A percentile compares a stretch with the other conserved stretches of the same genome.
Evolutionary conservation across 176 grass and related monocot species (phyloP).

Genomic region (Oryza punctata): DNA sequence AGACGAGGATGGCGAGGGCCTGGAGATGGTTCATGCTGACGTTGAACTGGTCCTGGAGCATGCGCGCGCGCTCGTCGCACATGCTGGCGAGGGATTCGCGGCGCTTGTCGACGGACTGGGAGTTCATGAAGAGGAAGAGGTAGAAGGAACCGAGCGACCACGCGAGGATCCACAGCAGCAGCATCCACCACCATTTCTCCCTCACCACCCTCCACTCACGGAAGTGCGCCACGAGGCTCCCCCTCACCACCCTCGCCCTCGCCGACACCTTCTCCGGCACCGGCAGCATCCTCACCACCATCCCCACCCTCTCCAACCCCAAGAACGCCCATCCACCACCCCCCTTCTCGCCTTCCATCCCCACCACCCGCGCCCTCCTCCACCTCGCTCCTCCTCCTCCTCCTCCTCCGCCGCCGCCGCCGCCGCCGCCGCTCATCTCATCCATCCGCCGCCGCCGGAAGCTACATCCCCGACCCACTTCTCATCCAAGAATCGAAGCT

Average conservation of each 20-base stretch:
- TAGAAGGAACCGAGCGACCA: conserved; percentile 19
- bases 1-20: conserved; percentile 91
- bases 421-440: neutral
- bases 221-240: neutral
- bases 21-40: conserved; percentile 98
- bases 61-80: conserved; percentile 92
- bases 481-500: no score
- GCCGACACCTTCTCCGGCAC: conserved; percentile 61
- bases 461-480: no score
- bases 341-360: conserved; percentile 43
- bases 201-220: neutral
- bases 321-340: conserved; percentile 38
- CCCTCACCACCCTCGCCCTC: conserved; percentile 35
- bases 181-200: conserved; percentile 43
- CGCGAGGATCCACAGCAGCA: conserved; percentile 50
- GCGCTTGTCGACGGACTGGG: conserved; percentile 54
- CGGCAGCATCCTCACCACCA: conserved; percentile 4
- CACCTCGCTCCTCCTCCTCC: conserved; percentile 10
- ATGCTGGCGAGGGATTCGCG: conserved; percentile 75
- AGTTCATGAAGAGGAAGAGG: conserved; percentile 43
- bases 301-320: conserved; percentile 34
- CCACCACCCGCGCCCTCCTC: neutral
- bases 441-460: no score
- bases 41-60: conserved; percentile 99
- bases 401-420: neutral